These are phyloP conservation scores for Purpureocillium lavendulum DNA, from an alignment of 2,329 filamentous ascomycete species.

Conservation along the genomic window DNA sequence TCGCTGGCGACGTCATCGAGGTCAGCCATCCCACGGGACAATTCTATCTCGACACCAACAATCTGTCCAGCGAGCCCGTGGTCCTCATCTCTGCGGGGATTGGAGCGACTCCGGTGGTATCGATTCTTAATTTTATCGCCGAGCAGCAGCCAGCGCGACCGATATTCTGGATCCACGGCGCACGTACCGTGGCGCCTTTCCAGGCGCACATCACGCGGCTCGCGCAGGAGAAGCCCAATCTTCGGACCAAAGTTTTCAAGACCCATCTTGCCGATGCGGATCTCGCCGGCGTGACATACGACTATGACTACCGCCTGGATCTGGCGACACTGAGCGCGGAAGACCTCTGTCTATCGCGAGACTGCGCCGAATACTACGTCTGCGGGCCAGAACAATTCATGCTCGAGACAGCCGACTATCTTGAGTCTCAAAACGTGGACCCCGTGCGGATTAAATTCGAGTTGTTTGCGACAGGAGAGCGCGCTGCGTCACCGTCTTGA, in stretches of 20 bases:
- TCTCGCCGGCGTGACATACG: constrained; percentile 32
- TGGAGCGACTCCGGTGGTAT: constrained; percentile 50
- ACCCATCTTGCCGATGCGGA: constrained; percentile 38
- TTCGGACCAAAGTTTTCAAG: constrained; percentile 39
- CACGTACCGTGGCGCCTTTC: constrained; percentile 44
- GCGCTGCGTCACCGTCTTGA: too few species aligned
- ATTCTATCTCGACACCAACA: constrained; percentile 44
- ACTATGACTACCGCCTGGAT: constrained; percentile 34
- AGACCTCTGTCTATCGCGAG: constrained; percentile 36
- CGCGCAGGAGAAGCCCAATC: constrained; percentile 24
- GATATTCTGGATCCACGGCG: constrained; percentile 53
- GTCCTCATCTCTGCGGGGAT: constrained; percentile 56
- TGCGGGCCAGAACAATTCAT: constrained; percentile 49
- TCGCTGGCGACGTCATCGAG: constrained; percentile 53
- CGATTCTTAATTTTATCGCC: constrained; percentile 49
- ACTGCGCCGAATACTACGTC: constrained; percentile 43
- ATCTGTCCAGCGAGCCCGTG: constrained; percentile 32
- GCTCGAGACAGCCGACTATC: constrained; percentile 37
- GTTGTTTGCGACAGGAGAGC: constrained; percentile 11
- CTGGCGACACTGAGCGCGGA: constrained; percentile 33
- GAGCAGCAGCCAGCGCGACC: constrained; percentile 35
- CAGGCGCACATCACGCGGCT: constrained; percentile 40
- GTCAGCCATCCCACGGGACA: constrained; percentile 60
- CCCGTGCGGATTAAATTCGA: constrained; percentile 33
- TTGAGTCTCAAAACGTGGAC: constrained; percentile 30